Percentiles rank a stretch among this genome's conserved stretches.
Conservation (phyloP, 805 yeast genomes). For the Saccharomycopsis babjevae region DNA sequence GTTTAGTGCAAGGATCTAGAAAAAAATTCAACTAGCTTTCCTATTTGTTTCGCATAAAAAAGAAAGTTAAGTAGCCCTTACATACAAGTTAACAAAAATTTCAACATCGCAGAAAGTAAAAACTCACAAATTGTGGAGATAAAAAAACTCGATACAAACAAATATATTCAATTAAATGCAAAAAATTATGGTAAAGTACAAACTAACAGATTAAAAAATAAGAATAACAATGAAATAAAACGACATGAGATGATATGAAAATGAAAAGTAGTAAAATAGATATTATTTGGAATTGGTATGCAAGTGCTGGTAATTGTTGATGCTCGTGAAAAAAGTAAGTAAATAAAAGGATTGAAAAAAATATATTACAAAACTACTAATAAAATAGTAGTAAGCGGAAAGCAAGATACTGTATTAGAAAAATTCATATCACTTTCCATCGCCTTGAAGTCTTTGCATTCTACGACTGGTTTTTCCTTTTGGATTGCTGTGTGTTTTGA, state of each 20-base stretch:
- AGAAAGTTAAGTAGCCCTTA: not conserved
- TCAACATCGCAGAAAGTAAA: not conserved
- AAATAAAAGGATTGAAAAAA: not conserved
- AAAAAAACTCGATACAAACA: not conserved
- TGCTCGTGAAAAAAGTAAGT: not conserved
- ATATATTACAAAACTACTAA: not conserved
- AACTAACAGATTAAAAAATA: not conserved
- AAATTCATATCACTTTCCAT: not conserved
- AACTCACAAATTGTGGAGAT: not conserved
- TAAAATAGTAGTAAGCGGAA: not conserved
- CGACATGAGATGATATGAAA: not conserved
- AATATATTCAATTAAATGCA: not conserved
- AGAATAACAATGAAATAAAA: not conserved
- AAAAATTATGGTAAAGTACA: too few relatives aligned
- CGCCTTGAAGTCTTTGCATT: constrained; percentile 9
- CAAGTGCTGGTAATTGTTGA: not conserved
- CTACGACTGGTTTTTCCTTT: constrained; percentile 16
- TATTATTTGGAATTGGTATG: not conserved
- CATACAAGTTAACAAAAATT: not conserved
- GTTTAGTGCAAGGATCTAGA: too few relatives aligned
- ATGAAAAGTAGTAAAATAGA: not conserved
- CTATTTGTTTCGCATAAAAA: not conserved
- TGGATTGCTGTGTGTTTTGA: constrained; percentile 17
- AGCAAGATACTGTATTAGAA: not conserved
- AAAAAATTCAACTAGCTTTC: too few relatives aligned